Evolutionary conservation across 1,284 basidiomycete genomes (phyloP), one percentile per base, ranked within the genome.

Genomic region (Trichosporon asahii): DNA sequence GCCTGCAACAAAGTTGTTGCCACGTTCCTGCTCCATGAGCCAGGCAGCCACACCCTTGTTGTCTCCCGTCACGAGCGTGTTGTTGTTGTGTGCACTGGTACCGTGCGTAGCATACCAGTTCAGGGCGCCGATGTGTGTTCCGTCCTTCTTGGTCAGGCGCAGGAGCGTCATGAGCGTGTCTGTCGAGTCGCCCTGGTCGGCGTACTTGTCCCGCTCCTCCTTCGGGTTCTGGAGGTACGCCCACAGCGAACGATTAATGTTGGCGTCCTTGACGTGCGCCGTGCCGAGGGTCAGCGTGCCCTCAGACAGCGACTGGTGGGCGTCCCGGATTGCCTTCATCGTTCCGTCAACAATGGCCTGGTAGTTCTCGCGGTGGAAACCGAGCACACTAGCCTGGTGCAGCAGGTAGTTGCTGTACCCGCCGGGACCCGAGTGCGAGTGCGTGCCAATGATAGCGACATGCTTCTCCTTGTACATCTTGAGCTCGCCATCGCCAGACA

Each of bases 351-450:
- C 66, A 25, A 68, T 61, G 7, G 71, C 71, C 35, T 72, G 29
- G 64, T 70, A 70, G 37, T 40, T 60, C 61, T 64, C 61, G 33
- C 66, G 55, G 27, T 57, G 66, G 40, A 72, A 70, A 1, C 71
- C 71, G 14, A 72, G 61, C 18, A 63, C 8, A 4, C 66, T 64
- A 2, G 70, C 23, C 65, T 68, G 71, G 29, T 46, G 67, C 12
- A 72, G 61, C 27, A 72, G 27, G 31, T 72, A 72, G 65, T 72
- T 72, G 60, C 68, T 49, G 66, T 67, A 72, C 7, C 71, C 71
- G 15, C 68, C 71, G 2, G 71, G 71, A 4, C 71, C 71, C 0
- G 66, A 66, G 64, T 72, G 71, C 31, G 64, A 66, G 67, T 72
- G 71, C 46, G 68, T 70, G 3, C 66, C 68, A 8, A 66, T 55